Evolutionary conservation across 495 filamentous ascomycete species (phyloP).

Genomic region (Aspergillus coremiiformis): DNA sequence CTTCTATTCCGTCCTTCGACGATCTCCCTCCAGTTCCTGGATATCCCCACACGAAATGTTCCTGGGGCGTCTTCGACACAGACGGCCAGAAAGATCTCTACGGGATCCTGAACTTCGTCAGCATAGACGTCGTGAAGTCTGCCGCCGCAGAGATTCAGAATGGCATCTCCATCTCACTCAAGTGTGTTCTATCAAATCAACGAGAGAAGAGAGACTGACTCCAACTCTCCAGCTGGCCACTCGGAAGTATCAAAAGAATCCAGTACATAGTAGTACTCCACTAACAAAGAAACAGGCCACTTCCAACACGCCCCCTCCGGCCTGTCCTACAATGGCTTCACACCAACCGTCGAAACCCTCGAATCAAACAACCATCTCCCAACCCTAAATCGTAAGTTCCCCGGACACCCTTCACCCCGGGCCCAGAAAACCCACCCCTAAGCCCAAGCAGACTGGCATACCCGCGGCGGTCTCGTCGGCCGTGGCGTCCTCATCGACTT

Average conservation of each 20-base stretch:
- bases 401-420: not conserved
- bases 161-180: conserved; percentile 52
- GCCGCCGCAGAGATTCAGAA: conserved; percentile 45
- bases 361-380: conserved; percentile 6
- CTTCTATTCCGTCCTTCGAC: conserved; percentile 45
- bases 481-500: conserved; percentile 43
- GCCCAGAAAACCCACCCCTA: not conserved
- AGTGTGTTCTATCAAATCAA: conserved; percentile 30
- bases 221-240: conserved; percentile 22
- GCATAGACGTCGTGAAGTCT: conserved; percentile 43
- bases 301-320: conserved; percentile 36
- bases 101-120: conserved; percentile 54
- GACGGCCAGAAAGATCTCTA: conserved; percentile 51
- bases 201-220: not conserved
- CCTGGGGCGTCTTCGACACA: conserved; percentile 61
- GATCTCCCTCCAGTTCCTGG: conserved; percentile 50
- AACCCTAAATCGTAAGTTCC: conserved; percentile 16
- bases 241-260: conserved; percentile 41
- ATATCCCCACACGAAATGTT: conserved; percentile 51
- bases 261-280: conserved; percentile 39
- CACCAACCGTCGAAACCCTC: conserved; percentile 12
- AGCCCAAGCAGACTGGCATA: conserved; percentile 20
- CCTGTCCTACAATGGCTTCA: conserved; percentile 47
- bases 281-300: conserved; percentile 35
- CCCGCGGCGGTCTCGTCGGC: conserved; percentile 35